phyloP scores from a whole-genome alignment of 176 grass and related monocot species.

The Aegilops longissima region DNA sequence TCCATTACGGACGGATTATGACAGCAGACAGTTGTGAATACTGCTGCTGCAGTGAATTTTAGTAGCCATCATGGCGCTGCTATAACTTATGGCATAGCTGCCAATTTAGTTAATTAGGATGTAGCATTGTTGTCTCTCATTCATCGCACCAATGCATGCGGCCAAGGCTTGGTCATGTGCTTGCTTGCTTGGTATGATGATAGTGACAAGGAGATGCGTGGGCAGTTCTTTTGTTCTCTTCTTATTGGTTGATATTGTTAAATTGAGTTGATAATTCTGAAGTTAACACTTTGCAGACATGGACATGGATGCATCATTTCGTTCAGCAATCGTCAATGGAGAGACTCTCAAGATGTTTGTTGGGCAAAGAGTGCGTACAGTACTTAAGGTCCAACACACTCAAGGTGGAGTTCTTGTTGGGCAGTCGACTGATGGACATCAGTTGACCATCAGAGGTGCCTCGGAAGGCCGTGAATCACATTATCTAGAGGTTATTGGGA shows the following conservation, averaged over 20 bases:
- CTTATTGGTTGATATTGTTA: background rate
- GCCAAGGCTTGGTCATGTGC: background rate
- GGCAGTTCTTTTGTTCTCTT: background rate
- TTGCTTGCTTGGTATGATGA: background rate
- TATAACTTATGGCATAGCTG: background rate
- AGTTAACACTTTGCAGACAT: conserved; percentile 47
- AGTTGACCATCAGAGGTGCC: conserved; percentile 68
- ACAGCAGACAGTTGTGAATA: background rate
- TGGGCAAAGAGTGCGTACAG: conserved; percentile 66
- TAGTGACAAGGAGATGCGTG: background rate
- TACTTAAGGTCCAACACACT: conserved; percentile 57
- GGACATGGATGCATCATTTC: conserved; percentile 44
- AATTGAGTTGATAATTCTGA: conserved; percentile 4
- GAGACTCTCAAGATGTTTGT: conserved; percentile 65
- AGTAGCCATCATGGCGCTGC: background rate
- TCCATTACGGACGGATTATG: background rate
- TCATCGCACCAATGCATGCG: background rate
- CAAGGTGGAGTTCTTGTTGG: conserved; percentile 61
- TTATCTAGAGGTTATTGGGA: conserved; percentile 77
- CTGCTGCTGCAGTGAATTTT: background rate
- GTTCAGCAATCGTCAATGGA: conserved; percentile 63
- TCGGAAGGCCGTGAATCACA: conserved; percentile 30
- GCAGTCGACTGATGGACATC: conserved; percentile 68
- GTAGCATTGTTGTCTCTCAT: background rate
- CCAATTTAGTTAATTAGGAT: background rate